Base-by-base conservation (phyloP, 495 filamentous ascomycete genomes). In the Penicillium pulvis region DNA sequence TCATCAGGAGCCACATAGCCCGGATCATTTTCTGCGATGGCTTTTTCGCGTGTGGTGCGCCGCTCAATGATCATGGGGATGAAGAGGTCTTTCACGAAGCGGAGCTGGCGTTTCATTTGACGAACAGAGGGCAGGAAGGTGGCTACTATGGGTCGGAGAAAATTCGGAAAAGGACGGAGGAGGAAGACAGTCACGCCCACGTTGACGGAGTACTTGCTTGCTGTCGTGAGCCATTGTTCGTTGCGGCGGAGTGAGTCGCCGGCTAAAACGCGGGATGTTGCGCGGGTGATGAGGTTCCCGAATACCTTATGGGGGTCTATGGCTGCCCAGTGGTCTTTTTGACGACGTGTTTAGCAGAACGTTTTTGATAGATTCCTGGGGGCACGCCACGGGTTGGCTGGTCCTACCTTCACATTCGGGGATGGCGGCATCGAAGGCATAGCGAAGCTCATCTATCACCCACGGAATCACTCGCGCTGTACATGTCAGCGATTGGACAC, bases 261-360 rank as follows among this genome's bases (percentile, higher is more conserved):
- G 53, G 84, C 76, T 45, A 87, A 82, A n/a, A 85, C 63, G 20
- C 84, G 72, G 17, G 83, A 82, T 0, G 83, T 83, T 9, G 84
- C 65, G 12, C 78, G 77, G 44, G 78, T 80, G 16, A 88, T 79
- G 8, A 87, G 77, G 12, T 74, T 56, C 6, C 66, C 63, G 56
- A 74, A 64, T 51, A 67, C 57, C 2, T 66, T 50, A 28, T 69
- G 67, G 12, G 72, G 51, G 16, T 69, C 59, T 24, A 71, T 50
- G 5, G 55, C 17, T n/a, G 55, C 46, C 68, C 68, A 74, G 11
- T 57, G 30, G 26, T 65, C 70, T 72, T 31, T 28, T 30, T 4
- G 44, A 35, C 35, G 16, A 28, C 10, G 20, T 2, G 1, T 1
- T 23, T 23, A 23, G 20, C 20, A 23, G 20, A 23, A 23, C 1